These are phyloP conservation scores for Akanthomyces lecanii DNA, from an alignment of 2,329 filamentous ascomycete genomes.

Conservation along the genomic window DNA sequence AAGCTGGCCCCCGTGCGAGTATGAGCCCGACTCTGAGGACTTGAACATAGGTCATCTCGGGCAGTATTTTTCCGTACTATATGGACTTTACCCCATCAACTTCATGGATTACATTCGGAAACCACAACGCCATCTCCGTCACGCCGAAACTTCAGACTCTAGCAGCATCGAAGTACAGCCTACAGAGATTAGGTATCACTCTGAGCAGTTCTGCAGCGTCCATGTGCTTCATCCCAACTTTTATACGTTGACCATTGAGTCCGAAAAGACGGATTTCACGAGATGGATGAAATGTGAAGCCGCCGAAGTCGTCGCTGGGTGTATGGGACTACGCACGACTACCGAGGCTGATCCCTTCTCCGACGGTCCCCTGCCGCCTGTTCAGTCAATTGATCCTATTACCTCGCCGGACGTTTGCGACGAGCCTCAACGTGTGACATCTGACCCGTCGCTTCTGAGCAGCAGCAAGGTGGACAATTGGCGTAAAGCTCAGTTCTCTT, in stretches of 20 bases:
- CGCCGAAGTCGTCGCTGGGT: slow-evolving; percentile 74
- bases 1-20: slow-evolving; percentile 61
- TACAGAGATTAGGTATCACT: slow-evolving; percentile 69
- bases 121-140: slow-evolving; percentile 71
- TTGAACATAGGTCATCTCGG: slow-evolving; percentile 62
- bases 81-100: slow-evolving; percentile 79
- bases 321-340: slow-evolving; percentile 60
- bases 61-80: slow-evolving; percentile 76
- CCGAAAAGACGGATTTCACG: slow-evolving; percentile 70
- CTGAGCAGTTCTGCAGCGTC: slow-evolving; percentile 67
- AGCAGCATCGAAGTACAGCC: slow-evolving; percentile 77
- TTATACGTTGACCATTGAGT: slow-evolving; percentile 72
- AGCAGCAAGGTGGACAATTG: slow-evolving; percentile 41
- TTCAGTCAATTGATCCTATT: slow-evolving; percentile 20
- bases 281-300: slow-evolving; percentile 78
- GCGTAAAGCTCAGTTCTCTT: slow-evolving; percentile 51
- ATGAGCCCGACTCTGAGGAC: slow-evolving; percentile 59
- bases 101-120: slow-evolving; percentile 85
- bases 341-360: slow-evolving; percentile 26
- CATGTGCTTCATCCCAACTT: slow-evolving; percentile 83
- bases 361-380: slow-evolving; percentile 23
- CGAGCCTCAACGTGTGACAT: slow-evolving; percentile 23
- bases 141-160: slow-evolving; percentile 63
- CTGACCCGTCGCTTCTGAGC: slow-evolving; percentile 39
- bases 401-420: slow-evolving; percentile 26